Evolutionary conservation across 106 monocot genomes (phyloP).

Genomic region (Cymbidium sinense): DNA sequence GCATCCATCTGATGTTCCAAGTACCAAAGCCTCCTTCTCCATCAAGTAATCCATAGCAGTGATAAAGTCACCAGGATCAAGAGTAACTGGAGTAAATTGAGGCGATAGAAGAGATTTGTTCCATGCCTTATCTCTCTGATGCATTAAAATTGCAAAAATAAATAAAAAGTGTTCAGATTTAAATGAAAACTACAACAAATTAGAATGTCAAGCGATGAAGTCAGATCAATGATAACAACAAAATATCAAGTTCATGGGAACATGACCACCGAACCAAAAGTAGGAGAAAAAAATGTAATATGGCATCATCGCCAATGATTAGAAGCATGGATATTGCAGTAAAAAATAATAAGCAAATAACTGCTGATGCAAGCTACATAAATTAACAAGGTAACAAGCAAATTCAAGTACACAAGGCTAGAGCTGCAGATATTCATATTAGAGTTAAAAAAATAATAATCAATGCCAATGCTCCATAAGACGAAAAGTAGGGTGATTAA

Average conservation of each 20-base stretch:
- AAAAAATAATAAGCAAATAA: too few relatives aligned
- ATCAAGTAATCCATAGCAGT: conserved; percentile 76
- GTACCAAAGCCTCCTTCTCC: conserved; percentile 81
- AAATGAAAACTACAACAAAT: not conserved
- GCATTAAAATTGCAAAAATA: not conserved
- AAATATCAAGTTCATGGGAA: not conserved
- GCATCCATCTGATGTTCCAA: conserved; percentile 64
- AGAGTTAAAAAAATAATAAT: too few relatives aligned
- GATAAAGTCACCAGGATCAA: conserved; percentile 59
- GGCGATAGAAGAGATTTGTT: conserved; percentile 24
- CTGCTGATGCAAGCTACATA: too few relatives aligned
- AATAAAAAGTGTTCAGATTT: too few relatives aligned
- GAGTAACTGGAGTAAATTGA: conserved; percentile 26
- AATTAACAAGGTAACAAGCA: not conserved
- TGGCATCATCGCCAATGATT: not conserved
- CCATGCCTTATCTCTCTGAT: conserved; percentile 35
- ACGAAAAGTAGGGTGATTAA: not conserved
- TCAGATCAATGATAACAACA: not conserved
- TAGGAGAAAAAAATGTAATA: not conserved
- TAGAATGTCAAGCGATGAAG: not conserved
- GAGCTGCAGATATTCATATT: not conserved
- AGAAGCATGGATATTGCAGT: not conserved
- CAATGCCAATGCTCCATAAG: too few relatives aligned
- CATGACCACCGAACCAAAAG: not conserved
- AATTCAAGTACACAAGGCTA: not conserved